These are phyloP conservation scores for Cordia subcordata DNA, from an alignment of 257 asterid genomes.

Conservation along the genomic window DNA sequence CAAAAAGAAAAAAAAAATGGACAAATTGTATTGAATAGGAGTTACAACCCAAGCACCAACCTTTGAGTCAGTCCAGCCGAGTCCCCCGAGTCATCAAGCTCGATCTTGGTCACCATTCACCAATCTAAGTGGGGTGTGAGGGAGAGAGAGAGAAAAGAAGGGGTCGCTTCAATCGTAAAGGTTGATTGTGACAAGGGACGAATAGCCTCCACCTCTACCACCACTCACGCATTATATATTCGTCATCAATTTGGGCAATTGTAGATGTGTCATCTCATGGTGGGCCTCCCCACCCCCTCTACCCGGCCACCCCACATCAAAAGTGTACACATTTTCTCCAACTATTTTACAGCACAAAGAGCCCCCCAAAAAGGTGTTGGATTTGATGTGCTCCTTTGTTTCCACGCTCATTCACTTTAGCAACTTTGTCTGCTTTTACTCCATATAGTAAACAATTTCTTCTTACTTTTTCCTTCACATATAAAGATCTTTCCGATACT, in stretches of 20 bases:
- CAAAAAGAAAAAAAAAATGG: no score
- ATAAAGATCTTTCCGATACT: conserved; percentile 38
- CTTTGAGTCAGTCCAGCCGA: no score
- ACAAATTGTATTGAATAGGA: no score
- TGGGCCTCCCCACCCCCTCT: conserved; percentile 17
- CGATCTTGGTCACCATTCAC: no score
- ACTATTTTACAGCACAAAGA: not conserved
- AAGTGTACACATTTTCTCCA: conserved; percentile 10
- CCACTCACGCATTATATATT: conserved; percentile 15
- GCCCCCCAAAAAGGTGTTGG: conserved; percentile 41
- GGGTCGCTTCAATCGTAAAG: conserved; percentile 26
- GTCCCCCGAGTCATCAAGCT: no score
- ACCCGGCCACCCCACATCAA: no score
- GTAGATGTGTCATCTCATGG: conserved; percentile 11
- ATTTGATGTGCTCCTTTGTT: conserved; percentile 55
- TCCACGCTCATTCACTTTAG: conserved; percentile 31
- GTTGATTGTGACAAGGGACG: conserved; percentile 18
- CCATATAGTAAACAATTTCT: conserved; percentile 8
- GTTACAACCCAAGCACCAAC: no score
- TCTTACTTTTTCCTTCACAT: not conserved
- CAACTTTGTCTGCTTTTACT: conserved; percentile 34
- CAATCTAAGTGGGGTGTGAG: not conserved
- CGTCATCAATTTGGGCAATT: conserved; percentile 20
- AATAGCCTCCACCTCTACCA: conserved; percentile 11
- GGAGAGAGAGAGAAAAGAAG: conserved; percentile 2